phyloP scores from a whole-genome alignment of 108 stramenopile genomes.

The Fragilariopsis cylindrus region DNA sequence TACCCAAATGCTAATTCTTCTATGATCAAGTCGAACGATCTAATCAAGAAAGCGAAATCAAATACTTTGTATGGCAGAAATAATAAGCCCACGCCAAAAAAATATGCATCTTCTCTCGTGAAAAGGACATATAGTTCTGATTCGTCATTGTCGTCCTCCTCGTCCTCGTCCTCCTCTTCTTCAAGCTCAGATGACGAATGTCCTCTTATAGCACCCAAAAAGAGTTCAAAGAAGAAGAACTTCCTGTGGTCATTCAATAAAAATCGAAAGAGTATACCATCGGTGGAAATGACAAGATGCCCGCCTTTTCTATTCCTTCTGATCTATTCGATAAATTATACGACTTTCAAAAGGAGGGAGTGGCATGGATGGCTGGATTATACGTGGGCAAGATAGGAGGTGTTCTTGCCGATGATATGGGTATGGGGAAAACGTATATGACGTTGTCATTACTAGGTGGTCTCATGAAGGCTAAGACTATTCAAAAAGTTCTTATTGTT shows the following conservation, averaged over 20 bases:
- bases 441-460: conserved; percentile 63
- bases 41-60: neutral
- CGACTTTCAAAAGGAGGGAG: conserved; percentile 80
- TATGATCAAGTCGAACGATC: neutral
- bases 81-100: neutral
- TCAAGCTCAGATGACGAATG: conserved; percentile 10
- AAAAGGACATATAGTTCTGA: neutral
- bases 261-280: conserved; percentile 20
- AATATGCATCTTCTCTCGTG: neutral
- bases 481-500: conserved; percentile 72
- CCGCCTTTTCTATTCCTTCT: conserved; percentile 54
- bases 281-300: conserved; percentile 36
- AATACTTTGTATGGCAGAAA: neutral
- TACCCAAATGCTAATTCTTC: neutral
- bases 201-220: neutral
- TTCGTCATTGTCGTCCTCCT: neutral
- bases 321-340: conserved; percentile 65
- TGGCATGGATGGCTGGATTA: conserved; percentile 92
- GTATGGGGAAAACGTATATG: conserved; percentile 73
- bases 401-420: conserved; percentile 37
- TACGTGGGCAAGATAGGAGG: conserved; percentile 85
- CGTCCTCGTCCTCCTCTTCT: neutral
- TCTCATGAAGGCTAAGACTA: conserved; percentile 65
- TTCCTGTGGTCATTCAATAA: conserved; percentile 24
- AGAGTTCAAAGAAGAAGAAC: conserved; percentile 1